These are phyloP conservation scores for Pythium sp. DNA, from an alignment of 352 stramenopile genomes.

Conservation along the genomic window DNA sequence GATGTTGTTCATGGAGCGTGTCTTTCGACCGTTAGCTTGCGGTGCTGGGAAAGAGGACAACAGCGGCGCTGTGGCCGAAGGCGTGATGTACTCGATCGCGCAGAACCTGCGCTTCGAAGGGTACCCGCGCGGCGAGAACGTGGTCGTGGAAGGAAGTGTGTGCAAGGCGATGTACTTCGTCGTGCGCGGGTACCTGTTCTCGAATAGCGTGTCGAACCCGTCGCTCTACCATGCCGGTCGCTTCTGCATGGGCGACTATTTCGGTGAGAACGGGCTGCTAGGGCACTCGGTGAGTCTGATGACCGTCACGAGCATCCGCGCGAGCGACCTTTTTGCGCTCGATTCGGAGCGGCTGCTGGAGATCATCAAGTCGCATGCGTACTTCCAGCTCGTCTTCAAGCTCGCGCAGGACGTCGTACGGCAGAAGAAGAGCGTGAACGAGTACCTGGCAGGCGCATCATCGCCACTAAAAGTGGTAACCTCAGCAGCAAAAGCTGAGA, in stretches of 20 bases:
- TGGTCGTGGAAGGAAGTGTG: constrained; percentile 59
- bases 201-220: constrained; percentile 47
- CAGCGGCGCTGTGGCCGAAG: constrained; percentile 4
- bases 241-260: constrained; percentile 53
- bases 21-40: constrained; percentile 38
- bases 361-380: constrained; percentile 32
- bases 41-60: constrained; percentile 7
- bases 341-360: constrained; percentile 46
- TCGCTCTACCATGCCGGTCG: constrained; percentile 41
- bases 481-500: constrained; percentile 18
- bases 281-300: constrained; percentile 52
- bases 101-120: constrained; percentile 59
- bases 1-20: constrained; percentile 30
- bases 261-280: constrained; percentile 50
- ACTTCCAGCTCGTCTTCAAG: constrained; percentile 41
- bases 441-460: constrained; percentile 25
- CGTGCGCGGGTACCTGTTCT: constrained; percentile 51
- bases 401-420: constrained; percentile 39
- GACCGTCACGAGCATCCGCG: constrained; percentile 48
- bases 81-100: constrained; percentile 38
- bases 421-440: constrained; percentile 27
- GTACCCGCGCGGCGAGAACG: constrained; percentile 53
- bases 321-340: constrained; percentile 61
- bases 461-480: too few species aligned
- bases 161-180: constrained; percentile 71